phyloP scores from a whole-genome alignment of 2,329 filamentous ascomycete species.

The Xylariaceae sp. region DNA sequence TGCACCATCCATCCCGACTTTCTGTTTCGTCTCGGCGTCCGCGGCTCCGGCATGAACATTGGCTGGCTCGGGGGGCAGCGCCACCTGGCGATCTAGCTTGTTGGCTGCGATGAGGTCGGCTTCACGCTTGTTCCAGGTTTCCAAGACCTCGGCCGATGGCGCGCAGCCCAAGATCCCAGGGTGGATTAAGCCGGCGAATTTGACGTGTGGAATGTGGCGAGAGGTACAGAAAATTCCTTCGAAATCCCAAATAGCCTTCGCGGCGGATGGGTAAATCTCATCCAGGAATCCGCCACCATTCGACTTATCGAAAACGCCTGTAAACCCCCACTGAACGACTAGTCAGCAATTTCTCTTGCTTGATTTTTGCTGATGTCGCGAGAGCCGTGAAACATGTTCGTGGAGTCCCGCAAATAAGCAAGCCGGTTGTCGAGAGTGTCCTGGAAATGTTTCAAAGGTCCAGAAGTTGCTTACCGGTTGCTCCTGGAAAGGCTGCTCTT shows the following conservation, averaged over 20 bases:
- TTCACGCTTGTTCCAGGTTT: constrained; percentile 82
- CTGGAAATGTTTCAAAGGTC: neutral
- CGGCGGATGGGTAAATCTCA: constrained; percentile 77
- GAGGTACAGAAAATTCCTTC: constrained; percentile 67
- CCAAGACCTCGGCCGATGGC: constrained; percentile 73
- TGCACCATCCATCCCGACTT: constrained; percentile 74
- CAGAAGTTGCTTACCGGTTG: constrained; percentile 52
- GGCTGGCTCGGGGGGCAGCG: constrained; percentile 69
- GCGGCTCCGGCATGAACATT: constrained; percentile 72
- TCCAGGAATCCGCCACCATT: constrained; percentile 91
- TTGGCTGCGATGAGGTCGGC: constrained; percentile 71
- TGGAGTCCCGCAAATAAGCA: no score
- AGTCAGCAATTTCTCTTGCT: neutral
- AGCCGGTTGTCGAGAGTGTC: no score
- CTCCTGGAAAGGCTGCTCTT: constrained; percentile 71
- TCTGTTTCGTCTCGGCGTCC: constrained; percentile 55
- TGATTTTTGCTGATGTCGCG: neutral
- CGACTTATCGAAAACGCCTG: constrained; percentile 72
- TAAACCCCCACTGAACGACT: constrained; percentile 62
- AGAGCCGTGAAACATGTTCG: neutral
- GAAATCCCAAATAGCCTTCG: constrained; percentile 60
- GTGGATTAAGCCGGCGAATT: constrained; percentile 86
- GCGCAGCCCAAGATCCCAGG: constrained; percentile 90
- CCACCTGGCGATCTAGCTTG: constrained; percentile 68
- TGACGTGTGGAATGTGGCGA: constrained; percentile 81